Evolutionary conservation across 164 flowering plant species (phyloP).

Genomic region (Brasenia schreberi): DNA sequence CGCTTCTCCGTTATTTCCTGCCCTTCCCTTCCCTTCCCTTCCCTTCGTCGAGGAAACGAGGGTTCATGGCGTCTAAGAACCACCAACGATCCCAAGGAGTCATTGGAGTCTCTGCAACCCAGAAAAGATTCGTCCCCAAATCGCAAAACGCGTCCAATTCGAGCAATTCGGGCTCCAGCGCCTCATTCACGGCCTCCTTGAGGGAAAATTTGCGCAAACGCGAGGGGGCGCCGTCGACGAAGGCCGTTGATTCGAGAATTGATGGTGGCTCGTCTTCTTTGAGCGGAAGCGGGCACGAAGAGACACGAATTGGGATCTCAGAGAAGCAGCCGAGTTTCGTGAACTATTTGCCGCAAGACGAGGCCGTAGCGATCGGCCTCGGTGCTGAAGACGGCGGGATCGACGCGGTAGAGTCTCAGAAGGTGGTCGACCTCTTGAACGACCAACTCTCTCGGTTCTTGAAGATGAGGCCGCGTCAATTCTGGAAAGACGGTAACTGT

Average conservation of each 20-base stretch:
- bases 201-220: constrained; percentile 13
- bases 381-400: constrained; percentile 83
- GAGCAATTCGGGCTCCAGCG: constrained; percentile 8
- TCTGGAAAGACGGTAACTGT: constrained; percentile 75
- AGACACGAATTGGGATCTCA: constrained; percentile 4
- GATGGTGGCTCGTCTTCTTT: not conserved
- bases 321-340: constrained; percentile 44
- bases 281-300: not conserved
- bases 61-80: not conserved
- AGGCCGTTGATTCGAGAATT: not conserved
- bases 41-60: not conserved
- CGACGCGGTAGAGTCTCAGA: constrained; percentile 86
- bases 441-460: constrained; percentile 66
- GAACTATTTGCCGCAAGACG: constrained; percentile 82
- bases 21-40: not conserved
- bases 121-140: constrained; percentile 41
- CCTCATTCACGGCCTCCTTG: constrained; percentile 40
- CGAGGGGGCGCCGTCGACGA: constrained; percentile 7
- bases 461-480: constrained; percentile 52
- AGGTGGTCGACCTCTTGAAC: constrained; percentile 77
- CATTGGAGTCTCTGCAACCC: constrained; percentile 19
- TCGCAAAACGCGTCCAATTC: constrained; percentile 8
- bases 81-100: constrained; percentile 1
- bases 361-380: constrained; percentile 85
- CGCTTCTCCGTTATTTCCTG: not conserved